Evolutionary conservation across 805 yeast genomes (phyloP).

Genomic region (Pichia thaimueangensis): DNA sequence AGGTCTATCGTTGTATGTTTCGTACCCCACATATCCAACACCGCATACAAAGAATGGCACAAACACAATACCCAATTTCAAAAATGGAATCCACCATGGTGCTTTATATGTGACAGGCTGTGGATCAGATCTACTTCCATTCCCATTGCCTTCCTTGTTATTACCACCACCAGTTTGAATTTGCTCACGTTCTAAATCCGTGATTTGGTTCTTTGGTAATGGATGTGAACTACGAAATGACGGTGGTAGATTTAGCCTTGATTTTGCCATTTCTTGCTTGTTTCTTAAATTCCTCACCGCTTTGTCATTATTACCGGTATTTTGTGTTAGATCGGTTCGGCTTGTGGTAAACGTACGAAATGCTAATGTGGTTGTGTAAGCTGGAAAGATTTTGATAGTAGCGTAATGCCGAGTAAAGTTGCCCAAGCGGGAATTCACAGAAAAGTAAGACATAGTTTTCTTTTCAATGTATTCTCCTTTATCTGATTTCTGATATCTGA

Average conservation of each 20-base stretch:
- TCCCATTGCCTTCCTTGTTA: not conserved
- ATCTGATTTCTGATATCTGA: too few relatives aligned
- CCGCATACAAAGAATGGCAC: conserved; percentile 16
- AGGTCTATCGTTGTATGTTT: conserved; percentile 24
- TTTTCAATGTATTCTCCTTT: too few relatives aligned
- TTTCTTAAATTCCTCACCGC: not conserved
- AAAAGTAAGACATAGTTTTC: too few relatives aligned
- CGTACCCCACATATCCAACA: conserved; percentile 26
- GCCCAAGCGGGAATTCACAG: too few relatives aligned
- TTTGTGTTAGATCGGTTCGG: too few relatives aligned
- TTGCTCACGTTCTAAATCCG: conserved; percentile 9
- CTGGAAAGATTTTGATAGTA: too few relatives aligned
- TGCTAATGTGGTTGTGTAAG: too few relatives aligned
- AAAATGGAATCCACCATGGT: conserved; percentile 17
- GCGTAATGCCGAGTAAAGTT: too few relatives aligned
- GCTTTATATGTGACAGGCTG: conserved; percentile 9
- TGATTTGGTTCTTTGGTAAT: conserved; percentile 11
- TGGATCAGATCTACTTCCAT: not conserved
- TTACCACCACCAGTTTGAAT: not conserved
- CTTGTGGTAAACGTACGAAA: too few relatives aligned
- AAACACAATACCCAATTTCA: conserved; percentile 12
- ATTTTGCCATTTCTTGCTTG: not conserved
- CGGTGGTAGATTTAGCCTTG: conserved; percentile 14
- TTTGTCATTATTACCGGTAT: too few relatives aligned
- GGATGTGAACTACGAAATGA: conserved; percentile 19